Base-by-base conservation (phyloP, 768 basidiomycete genomes). In the Macrolepiota dolichaula region DNA sequence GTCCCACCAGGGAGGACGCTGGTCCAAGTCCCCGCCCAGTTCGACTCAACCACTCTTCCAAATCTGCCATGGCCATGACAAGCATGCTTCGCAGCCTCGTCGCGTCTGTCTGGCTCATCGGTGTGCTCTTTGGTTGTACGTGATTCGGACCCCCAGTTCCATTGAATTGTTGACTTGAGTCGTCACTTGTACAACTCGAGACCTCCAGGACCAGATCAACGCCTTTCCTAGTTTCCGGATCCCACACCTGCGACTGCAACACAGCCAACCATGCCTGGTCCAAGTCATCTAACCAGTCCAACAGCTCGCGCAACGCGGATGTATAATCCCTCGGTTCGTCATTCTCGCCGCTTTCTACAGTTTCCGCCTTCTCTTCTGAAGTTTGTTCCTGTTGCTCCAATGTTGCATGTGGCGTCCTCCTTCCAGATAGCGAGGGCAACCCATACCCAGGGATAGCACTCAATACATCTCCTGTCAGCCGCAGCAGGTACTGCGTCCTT, bases 211-310 rank as follows among this genome's bases (percentile, higher is more conserved):
- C 64, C 35, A 82, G 69, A 57, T 83, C 83, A 4, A 69, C 66
- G 13, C 72, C 73, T 40, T 67, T 68, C 15, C 66, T 69, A 3
- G 55, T 42, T 64, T 69, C 72, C 1, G 87, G 77, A 64, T 91
- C 84, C 91, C 91, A 93, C 1, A 81, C 77, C 66, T 89, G 86
- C 4, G 75, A 74, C 40, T 80, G 80, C 29, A 93, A 77, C 1
- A 89, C 87, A 17, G 83, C 79, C 13, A 85, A 64, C 91, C 91
- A 93, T 0, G 85, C 88, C 54, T 84, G 79, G 71, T 93, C 91
- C 38, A 93, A 79, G 66, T 90, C 86, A 67, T 85, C 83, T 25
- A 92, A 73, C 76, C 85, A 89, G 62, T 87, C 84, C 25, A 89
- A 75, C 4, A 90, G 77, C 38, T 80, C 74, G 35, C 74, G 78